Evolutionary conservation across 257 asterid genomes (phyloP).

Genomic region (Eucommia ulmoides): DNA sequence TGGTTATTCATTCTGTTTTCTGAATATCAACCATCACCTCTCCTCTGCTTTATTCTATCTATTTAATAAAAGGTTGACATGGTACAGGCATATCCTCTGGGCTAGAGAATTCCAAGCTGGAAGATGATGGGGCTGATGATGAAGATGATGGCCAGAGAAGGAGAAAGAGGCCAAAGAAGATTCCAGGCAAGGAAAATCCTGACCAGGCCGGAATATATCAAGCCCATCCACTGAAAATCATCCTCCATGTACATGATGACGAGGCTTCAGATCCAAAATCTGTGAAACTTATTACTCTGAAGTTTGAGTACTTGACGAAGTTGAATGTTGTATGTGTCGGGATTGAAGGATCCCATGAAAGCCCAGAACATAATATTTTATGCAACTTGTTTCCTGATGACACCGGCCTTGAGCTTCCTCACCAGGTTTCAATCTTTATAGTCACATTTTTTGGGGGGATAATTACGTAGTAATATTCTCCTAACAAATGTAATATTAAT

Average conservation of each 20-base stretch:
- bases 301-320: slow-evolving; percentile 73
- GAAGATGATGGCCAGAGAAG: slow-evolving; percentile 94
- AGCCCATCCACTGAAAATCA: slow-evolving; percentile 82
- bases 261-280: slow-evolving; percentile 38
- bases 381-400: slow-evolving; percentile 98
- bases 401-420: slow-evolving; percentile 94
- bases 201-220: slow-evolving; percentile 88
- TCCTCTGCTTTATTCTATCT: background rate
- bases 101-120: slow-evolving; percentile 61
- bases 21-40: background rate
- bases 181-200: slow-evolving; percentile 54
- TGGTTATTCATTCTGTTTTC: background rate
- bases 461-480: background rate
- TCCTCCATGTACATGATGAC: slow-evolving; percentile 56
- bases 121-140: slow-evolving; percentile 76
- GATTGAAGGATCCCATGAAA: slow-evolving; percentile 69
- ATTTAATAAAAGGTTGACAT: background rate
- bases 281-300: slow-evolving; percentile 55
- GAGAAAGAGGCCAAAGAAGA: slow-evolving; percentile 90
- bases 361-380: slow-evolving; percentile 36
- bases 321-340: slow-evolving; percentile 77
- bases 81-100: slow-evolving; percentile 33
- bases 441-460: slow-evolving; percentile 6
- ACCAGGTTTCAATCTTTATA: slow-evolving; percentile 49
- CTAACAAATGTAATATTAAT: slow-evolving; percentile 10